phyloP scores from a whole-genome alignment of 441 rosid genomes.

The Dalechampia spathulata region DNA sequence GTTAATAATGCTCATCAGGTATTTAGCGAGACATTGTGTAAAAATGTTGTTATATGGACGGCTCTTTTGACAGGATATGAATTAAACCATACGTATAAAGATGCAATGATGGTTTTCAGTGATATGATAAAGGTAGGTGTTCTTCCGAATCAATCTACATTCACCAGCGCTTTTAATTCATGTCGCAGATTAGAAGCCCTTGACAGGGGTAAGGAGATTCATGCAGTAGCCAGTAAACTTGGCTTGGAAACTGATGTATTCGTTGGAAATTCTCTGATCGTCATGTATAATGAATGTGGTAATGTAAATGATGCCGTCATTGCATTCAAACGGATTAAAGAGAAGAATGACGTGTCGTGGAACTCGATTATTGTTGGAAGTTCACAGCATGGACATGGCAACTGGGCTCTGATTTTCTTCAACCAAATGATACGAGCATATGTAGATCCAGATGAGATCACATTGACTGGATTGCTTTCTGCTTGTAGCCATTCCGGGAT shows the following conservation, averaged over 20 bases:
- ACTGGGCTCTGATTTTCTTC: conserved; percentile 43
- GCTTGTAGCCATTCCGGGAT: conserved; percentile 68
- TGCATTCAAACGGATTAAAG: conserved; percentile 34
- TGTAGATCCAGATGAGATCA: conserved; percentile 54
- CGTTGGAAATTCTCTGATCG: conserved; percentile 68
- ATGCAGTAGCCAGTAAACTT: conserved; percentile 42
- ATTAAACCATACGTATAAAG: conserved; percentile 31
- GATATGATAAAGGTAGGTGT: conserved; percentile 39
- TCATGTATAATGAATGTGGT: conserved; percentile 61
- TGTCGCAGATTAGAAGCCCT: conserved; percentile 58
- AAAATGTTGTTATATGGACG: conserved; percentile 58
- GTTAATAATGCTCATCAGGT: conserved; percentile 32
- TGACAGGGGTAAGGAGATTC: conserved; percentile 59
- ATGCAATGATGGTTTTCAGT: conserved; percentile 45
- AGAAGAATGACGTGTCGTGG: conserved; percentile 64
- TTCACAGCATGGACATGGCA: conserved; percentile 64
- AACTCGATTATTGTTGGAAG: conserved; percentile 63
- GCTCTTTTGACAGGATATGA: conserved; percentile 68
- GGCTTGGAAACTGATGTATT: conserved; percentile 46
- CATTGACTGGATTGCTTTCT: conserved; percentile 61
- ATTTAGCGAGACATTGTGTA: conserved; percentile 34
- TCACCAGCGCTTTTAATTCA: conserved; percentile 57
- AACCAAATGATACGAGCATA: conserved; percentile 55
- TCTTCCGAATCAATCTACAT: conserved; percentile 61
- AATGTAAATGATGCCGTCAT: conserved; percentile 33